Evolutionary conservation across 371 early-diverging fungal genomes (phyloP), one percentile per base, ranked within the genome.

Genomic region (Rhizopus stolonifer): DNA sequence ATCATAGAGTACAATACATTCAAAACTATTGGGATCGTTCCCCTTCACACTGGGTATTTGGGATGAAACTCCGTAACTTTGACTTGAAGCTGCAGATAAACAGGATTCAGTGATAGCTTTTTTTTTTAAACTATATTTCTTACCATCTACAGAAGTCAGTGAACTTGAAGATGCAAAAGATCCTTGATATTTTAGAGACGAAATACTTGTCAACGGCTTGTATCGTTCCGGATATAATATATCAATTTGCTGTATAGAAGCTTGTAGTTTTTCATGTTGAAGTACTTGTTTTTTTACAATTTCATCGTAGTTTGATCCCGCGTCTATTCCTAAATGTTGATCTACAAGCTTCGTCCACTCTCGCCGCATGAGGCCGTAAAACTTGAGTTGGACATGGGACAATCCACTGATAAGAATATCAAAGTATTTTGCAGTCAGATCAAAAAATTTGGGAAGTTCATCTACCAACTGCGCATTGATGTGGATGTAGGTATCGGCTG

Each of bases 391-490:
- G 9, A 89, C 75, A 25, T 61, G 66, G 9, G 80, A 79, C 23
- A 88, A 73, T 19, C 81, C 77, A 43, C 70, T 69, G 4, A 85
- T 61, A 8, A 89, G 70, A 23, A 78, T 52, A 39, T 88, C 83
- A 59, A 89, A 79, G 60, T 85, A 88, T 45, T 79, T 66, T 0
- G 69, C 64, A 0, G 84, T 83, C 25, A 89, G 56, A 13, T 61
- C 60, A 34, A 87, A 69, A 47, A 90, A 86, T 43, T 67, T 66
- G 4, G 93, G 93, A 7, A 92, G 63, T 54, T 92, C 90, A 24
- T 89, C 89, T 23, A 84, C 65, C 9, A 92, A 73, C 49, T 92
- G 89, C 1, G 81, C 87, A 60, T 90, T 87, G 59, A 92, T 83
- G 2, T 86, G 79, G 1, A 63, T 60, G 54, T 86, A 92, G 1